Base-by-base conservation (phyloP, 441 rosid genomes). In the Pelargonium australe region DNA sequence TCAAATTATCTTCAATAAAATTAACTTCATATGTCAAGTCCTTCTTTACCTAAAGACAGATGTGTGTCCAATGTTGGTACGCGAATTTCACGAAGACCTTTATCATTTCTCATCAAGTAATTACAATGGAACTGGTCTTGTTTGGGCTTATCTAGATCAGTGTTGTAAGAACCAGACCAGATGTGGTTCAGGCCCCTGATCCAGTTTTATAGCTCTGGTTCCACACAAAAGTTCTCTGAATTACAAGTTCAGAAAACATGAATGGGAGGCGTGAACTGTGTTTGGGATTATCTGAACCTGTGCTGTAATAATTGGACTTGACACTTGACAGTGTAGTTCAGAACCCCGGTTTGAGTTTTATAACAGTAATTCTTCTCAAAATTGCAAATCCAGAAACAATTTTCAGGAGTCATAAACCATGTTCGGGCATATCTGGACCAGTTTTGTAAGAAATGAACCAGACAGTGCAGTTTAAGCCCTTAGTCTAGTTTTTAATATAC, bases 61-160 rank as follows among this genome's bases (percentile, higher is more conserved):
- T 63, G 44, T 63, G 34, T 34, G 43, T 63, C 44, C 2, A 28
- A 31, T 6, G 14, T 63, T 25, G 44, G 10, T 31, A 63, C n/a
- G 65, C 43, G n/a, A 31, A 31, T 63, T 63, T n/a, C 37, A 31
- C 19, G 65, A 31, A 31, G 10, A 13, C 19, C 28, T 31, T 63
- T 17, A 14, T 13, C 34, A 11, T 62, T 12, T 62, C 13, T 62
- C 10, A 4, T 62, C n/a, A 7, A 62, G 37, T 12, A 31, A 63
- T 63, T 34, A 63, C 16, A n/a, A 63, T 5, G 65, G 44, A n/a
- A 31, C 19, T 12, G 40, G 43, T 31, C 11, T 28, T 28, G 14
- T 63, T 63, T 63, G 64, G 31, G 65, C 43, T 63, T 13, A 63
- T 28, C 16, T 12, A 63, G 65, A 63, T 13, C 31, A 63, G 17